phyloP scores from a whole-genome alignment of 1,139 yeast species.

The Yamadazyma blattariae region DNA sequence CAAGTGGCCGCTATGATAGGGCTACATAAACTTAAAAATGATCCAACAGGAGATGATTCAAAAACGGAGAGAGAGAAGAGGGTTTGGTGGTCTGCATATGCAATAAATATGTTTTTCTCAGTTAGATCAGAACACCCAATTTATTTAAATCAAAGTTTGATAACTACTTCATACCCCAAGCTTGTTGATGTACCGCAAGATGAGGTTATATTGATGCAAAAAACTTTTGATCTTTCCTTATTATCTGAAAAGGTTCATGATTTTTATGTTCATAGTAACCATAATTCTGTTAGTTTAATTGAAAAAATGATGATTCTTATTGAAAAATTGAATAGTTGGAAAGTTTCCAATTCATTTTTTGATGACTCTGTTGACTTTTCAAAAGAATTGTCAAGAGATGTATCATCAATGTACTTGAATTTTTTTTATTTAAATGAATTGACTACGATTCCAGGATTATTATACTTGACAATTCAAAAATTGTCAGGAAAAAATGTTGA shows the following conservation, averaged over 20 bases:
- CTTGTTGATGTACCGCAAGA: neutral
- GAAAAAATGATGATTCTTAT: conserved; percentile 4
- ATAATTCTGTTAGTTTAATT: neutral
- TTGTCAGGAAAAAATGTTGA: conserved; percentile 3
- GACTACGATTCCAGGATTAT: conserved; percentile 4
- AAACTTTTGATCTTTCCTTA: conserved; percentile 3
- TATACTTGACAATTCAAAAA: conserved; percentile 4
- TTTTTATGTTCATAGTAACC: conserved; percentile 1
- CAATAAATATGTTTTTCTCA: conserved; percentile 5
- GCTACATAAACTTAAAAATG: too few species aligned
- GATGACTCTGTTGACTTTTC: too few species aligned
- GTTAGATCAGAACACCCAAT: conserved; percentile 4
- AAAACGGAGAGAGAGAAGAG: conserved; percentile 3
- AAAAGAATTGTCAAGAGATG: neutral
- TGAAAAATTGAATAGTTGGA: conserved; percentile 6
- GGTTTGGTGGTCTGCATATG: conserved; percentile 7
- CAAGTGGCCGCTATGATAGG: conserved; percentile 4
- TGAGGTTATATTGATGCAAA: neutral
- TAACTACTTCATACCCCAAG: conserved; percentile 3
- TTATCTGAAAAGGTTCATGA: conserved; percentile 4
- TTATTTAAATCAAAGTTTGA: neutral
- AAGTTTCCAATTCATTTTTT: conserved; percentile 5
- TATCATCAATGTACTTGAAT: conserved; percentile 3
- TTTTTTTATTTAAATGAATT: conserved; percentile 6
- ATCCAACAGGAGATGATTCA: neutral